These are phyloP conservation scores for Exobasidium rhododendri DNA, from an alignment of 1,284 basidiomycete genomes.

Conservation along the genomic window DNA sequence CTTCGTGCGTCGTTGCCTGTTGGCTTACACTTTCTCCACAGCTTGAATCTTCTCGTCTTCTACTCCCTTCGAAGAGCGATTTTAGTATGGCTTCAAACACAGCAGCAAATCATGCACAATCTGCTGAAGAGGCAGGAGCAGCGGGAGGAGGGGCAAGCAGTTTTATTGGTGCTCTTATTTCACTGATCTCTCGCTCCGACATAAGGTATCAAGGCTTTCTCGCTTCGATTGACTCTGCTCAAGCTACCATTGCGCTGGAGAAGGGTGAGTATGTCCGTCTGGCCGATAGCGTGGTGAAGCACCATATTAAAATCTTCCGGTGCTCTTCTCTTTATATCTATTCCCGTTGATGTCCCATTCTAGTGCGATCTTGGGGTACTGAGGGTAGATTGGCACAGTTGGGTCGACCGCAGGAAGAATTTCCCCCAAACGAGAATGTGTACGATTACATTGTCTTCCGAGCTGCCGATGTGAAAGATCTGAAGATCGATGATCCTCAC, in stretches of 20 bases:
- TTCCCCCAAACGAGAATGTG: conserved; percentile 54
- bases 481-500: conserved; percentile 55
- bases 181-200: conserved; percentile 83
- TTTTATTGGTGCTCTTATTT: conserved; percentile 61
- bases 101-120: background rate
- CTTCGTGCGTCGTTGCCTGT: too few relatives aligned
- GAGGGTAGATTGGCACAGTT: conserved; percentile 65
- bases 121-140: background rate
- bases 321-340: background rate
- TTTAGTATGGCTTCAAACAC: background rate
- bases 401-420: conserved; percentile 58
- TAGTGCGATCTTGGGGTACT: conserved; percentile 83
- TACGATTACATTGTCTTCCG: conserved; percentile 61
- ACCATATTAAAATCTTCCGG: too few relatives aligned
- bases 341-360: background rate
- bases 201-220: conserved; percentile 83
- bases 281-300: too few relatives aligned
- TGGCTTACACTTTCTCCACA: too few relatives aligned
- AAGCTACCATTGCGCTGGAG: conserved; percentile 79
- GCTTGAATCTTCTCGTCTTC: too few relatives aligned
- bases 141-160: conserved; percentile 35
- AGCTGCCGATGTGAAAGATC: conserved; percentile 56
- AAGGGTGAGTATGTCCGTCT: conserved; percentile 69
- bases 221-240: conserved; percentile 74
- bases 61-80: too few relatives aligned